phyloP scores from a whole-genome alignment of 2,329 filamentous ascomycete genomes.

The Talaromyces sp. region DNA sequence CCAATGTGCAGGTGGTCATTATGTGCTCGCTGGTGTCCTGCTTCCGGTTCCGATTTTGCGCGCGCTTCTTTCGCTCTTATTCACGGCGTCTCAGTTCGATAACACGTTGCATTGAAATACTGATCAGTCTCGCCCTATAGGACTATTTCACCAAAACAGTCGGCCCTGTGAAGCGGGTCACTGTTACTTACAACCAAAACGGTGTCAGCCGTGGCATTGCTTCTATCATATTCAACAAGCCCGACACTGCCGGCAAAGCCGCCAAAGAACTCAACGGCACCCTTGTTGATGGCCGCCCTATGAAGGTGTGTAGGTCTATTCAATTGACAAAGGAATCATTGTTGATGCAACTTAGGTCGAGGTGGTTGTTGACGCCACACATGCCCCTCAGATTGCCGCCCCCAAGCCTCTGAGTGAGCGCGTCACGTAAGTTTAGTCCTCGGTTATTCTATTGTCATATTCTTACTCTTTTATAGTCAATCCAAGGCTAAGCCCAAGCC shows the following conservation, averaged over 20 bases:
- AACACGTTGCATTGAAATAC: slow-evolving; percentile 32
- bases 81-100: slow-evolving; percentile 20
- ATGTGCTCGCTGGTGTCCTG: slow-evolving; percentile 57
- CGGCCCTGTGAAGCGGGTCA: slow-evolving; percentile 84
- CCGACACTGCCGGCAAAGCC: slow-evolving; percentile 78
- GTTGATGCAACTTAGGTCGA: slow-evolving; percentile 60
- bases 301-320: slow-evolving; percentile 63
- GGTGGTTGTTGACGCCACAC: slow-evolving; percentile 75
- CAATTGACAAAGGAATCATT: slow-evolving; percentile 13
- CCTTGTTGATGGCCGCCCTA: slow-evolving; percentile 80
- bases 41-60: slow-evolving; percentile 21
- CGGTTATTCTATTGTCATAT: background rate
- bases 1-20: slow-evolving; percentile 41
- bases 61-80: slow-evolving; percentile 20
- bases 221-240: slow-evolving; percentile 77
- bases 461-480: slow-evolving; percentile 40
- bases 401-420: slow-evolving; percentile 80
- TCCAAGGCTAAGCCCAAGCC: slow-evolving; percentile 75
- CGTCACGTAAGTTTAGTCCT: slow-evolving; percentile 56
- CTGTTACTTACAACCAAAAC: slow-evolving; percentile 87
- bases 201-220: slow-evolving; percentile 89
- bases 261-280: slow-evolving; percentile 80
- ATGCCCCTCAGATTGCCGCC: slow-evolving; percentile 61
- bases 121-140: slow-evolving; percentile 59
- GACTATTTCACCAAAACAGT: slow-evolving; percentile 91